Evolutionary conservation across 202 grass and related monocot genomes (phyloP).

Genomic region (Brachypodium distachyon): DNA sequence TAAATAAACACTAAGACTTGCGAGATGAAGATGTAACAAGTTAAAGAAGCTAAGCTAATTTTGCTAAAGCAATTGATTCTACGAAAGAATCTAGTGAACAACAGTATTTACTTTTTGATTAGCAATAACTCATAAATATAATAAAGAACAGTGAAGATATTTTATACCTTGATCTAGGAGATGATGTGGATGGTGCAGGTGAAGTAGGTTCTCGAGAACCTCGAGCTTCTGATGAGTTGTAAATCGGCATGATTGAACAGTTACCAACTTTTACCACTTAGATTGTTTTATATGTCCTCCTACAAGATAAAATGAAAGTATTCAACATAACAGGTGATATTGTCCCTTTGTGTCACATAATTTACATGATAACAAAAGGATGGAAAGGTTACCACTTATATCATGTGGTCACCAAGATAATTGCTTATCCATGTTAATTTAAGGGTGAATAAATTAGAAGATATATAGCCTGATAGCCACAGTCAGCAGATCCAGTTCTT

Average conservation of each 20-base stretch:
- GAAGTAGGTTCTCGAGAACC: conserved; percentile 39
- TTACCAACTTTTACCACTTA: conserved; percentile 5
- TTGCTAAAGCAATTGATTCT: neutral
- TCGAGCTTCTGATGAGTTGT: conserved; percentile 27
- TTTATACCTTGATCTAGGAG: conserved; percentile 74
- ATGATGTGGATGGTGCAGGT: conserved; percentile 53
- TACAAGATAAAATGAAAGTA: neutral
- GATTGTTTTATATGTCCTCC: conserved; percentile 19
- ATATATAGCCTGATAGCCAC: neutral
- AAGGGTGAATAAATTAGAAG: conserved; percentile 12
- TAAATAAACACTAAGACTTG: neutral
- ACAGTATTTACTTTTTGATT: neutral
- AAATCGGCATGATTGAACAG: conserved; percentile 45
- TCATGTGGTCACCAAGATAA: conserved; percentile 12
- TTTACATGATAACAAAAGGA: neutral
- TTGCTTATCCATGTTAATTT: neutral
- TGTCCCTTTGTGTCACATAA: neutral
- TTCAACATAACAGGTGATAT: conserved; percentile 17
- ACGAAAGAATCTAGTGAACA: neutral
- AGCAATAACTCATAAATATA: neutral
- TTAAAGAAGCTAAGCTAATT: conserved; percentile 3
- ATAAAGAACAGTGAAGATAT: neutral
- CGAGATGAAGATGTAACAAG: neutral
- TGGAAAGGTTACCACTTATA: neutral
- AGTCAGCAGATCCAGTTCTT: neutral